phyloP scores from a whole-genome alignment of 805 yeast species.

The Pichia heedii region DNA sequence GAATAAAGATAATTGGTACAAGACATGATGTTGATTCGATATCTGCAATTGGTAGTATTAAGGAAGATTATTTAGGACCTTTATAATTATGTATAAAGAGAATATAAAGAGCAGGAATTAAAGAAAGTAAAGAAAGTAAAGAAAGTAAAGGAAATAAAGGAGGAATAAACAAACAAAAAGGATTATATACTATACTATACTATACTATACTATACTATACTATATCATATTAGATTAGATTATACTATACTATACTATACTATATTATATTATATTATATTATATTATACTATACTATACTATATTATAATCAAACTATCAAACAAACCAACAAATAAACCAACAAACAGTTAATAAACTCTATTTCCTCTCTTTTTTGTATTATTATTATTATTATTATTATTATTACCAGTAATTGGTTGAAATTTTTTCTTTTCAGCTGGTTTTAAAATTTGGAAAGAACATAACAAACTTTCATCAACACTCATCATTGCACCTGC shows the following conservation, averaged over 20 bases:
- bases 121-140: not conserved
- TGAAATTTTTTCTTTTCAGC: slow-evolving; percentile 85
- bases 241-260: no score
- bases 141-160: not conserved
- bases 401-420: slow-evolving; percentile 7
- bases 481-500: slow-evolving; percentile 99
- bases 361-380: not conserved
- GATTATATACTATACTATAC: no score
- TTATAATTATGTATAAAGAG: slow-evolving; percentile 24
- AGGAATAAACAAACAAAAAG: no score
- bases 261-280: not conserved
- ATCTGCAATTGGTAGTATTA: slow-evolving; percentile 95
- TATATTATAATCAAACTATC: not conserved
- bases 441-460: slow-evolving; percentile 94
- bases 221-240: not conserved
- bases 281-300: no score
- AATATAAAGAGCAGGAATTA: not conserved
- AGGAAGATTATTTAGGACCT: slow-evolving; percentile 95
- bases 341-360: not conserved
- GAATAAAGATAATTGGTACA: slow-evolving; percentile 95
- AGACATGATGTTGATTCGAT: slow-evolving; percentile 96
- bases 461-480: slow-evolving; percentile 90
- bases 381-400: no score
- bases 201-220: no score
- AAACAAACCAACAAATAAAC: not conserved